Percentiles rank a stretch among this genome's conserved stretches.
phyloP scores from a whole-genome alignment of 1,284 basidiomycete genomes.

The Wolfiporia cocos region DNA sequence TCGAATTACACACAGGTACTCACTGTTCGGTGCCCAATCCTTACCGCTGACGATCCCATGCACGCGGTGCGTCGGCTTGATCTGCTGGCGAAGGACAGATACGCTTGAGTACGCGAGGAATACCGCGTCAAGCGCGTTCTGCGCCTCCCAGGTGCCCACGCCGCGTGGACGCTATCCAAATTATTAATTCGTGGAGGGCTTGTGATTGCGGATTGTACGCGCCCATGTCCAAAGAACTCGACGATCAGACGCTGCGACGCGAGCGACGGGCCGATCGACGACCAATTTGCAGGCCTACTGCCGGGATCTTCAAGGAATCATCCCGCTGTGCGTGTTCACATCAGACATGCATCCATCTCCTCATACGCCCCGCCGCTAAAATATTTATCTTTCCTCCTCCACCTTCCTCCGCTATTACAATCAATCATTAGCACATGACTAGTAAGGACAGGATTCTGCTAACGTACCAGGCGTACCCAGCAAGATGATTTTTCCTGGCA shows the following conservation, averaged over 20 bases:
- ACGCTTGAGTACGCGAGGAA: slow-evolving; percentile 75
- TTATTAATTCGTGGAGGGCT: background rate
- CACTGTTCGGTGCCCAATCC: slow-evolving; percentile 62
- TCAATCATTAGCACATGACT: background rate
- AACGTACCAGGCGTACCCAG: slow-evolving; percentile 73
- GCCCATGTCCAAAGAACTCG: slow-evolving; percentile 67
- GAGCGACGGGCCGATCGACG: slow-evolving; percentile 44
- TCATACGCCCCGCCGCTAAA: slow-evolving; percentile 69
- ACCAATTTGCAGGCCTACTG: slow-evolving; percentile 42
- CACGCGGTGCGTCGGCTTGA: slow-evolving; percentile 50
- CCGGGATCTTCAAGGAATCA: too few species aligned
- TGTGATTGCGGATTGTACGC: slow-evolving; percentile 16
- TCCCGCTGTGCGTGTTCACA: slow-evolving; percentile 42
- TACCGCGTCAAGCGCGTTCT: slow-evolving; percentile 82
- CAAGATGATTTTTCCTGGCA: slow-evolving; percentile 68
- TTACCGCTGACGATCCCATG: slow-evolving; percentile 62
- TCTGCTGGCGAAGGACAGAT: slow-evolving; percentile 66
- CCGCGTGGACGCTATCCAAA: slow-evolving; percentile 55
- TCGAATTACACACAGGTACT: too few species aligned
- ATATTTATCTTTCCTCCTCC: slow-evolving; percentile 76
- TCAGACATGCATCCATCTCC: slow-evolving; percentile 73
- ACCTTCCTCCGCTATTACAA: slow-evolving; percentile 59
- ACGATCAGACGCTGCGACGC: slow-evolving; percentile 56
- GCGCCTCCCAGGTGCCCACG: slow-evolving; percentile 77
- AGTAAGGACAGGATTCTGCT: background rate